Evolutionary conservation across 768 basidiomycete genomes (phyloP).

Genomic region (Leucocoprinus birnbaumii): DNA sequence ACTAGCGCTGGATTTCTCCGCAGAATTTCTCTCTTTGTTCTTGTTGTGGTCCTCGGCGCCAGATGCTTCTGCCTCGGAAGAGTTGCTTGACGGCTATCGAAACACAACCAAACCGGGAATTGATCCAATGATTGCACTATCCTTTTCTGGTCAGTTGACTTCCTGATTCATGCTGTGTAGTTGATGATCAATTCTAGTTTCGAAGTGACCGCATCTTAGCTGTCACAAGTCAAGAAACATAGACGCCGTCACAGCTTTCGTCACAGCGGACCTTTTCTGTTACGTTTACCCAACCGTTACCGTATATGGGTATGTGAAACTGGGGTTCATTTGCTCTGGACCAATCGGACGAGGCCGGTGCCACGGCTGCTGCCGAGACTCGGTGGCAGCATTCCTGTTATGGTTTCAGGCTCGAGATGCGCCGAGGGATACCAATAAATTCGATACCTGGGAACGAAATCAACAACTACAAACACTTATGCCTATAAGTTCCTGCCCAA

Average conservation of each 20-base stretch:
- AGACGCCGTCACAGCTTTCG: slow-evolving; percentile 3
- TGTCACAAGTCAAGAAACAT: slow-evolving; percentile 5
- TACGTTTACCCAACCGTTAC: neutral
- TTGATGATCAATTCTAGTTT: slow-evolving; percentile 11
- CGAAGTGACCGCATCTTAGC: slow-evolving; percentile 10
- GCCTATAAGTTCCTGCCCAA: slow-evolving; percentile 24
- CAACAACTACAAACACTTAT: slow-evolving; percentile 22
- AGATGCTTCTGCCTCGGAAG: slow-evolving; percentile 1
- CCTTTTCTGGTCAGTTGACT: slow-evolving; percentile 9
- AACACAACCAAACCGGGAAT: slow-evolving; percentile 3
- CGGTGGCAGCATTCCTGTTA: slow-evolving; percentile 13
- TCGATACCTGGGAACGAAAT: slow-evolving; percentile 14
- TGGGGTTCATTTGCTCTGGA: slow-evolving; percentile 22
- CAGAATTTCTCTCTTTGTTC: neutral
- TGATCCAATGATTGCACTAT: neutral
- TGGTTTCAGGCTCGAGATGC: neutral
- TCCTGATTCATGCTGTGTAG: slow-evolving; percentile 11
- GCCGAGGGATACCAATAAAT: slow-evolving; percentile 16
- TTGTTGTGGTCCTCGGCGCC: slow-evolving; percentile 2
- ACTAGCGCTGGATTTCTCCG: no score
- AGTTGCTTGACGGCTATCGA: slow-evolving; percentile 4
- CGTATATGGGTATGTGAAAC: slow-evolving; percentile 16
- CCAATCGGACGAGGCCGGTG: slow-evolving; percentile 25
- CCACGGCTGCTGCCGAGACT: slow-evolving; percentile 16
- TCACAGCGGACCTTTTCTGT: slow-evolving; percentile 2